Evolutionary conservation across 208 protist genomes (phyloP), one percentile per base, ranked within the genome.

Genomic region (Tritrichomonas foetus): DNA sequence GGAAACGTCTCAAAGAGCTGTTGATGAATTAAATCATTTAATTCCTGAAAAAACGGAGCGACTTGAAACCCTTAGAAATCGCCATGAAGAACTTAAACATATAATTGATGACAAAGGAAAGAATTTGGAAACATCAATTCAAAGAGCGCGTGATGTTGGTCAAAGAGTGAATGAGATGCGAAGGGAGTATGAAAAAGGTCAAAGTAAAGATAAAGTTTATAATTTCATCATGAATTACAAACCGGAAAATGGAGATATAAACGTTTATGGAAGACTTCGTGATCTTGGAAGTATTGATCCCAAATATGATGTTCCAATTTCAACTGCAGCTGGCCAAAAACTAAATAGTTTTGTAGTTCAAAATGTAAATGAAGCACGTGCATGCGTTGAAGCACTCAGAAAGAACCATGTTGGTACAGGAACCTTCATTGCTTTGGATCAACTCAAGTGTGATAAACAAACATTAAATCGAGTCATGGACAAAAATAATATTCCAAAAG

Each of bases 341-440:
- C 97, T 99, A 93, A 97, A 99, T 93, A 96, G 98, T 94, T 98
- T 99, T 94, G 98, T 99, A 11, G 98, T 99, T 0, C 98, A 99
- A 92, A 98, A 97, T 72, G 96, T 96, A 8, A 95, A 96, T 3
- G 97, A 97, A 13, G 98, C 97, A 0, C 96, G 97, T 36, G 66
- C 94, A 47, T 98, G 97, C 93, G 8, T 93, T 14, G 96, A 97
- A 93, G 93, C 97, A 66, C 96, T 99, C 20, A 97, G 98, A 94
- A 94, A 97, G 95, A 94, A 98, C 92, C 97, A 98, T 93, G 95
- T 99, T 25, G 99, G 98, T 66, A 96, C 97, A 50, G 97, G 97
- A 13, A 99, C 98, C 3, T 99, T 99, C 96, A 98, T 99, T 95
- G 98, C 99, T 33, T 94, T 99, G 5, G 97, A 98, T 66, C 95